Conservation (phyloP, 495 filamentous ascomycete species). For the Lasiosphaeria miniovina region DNA sequence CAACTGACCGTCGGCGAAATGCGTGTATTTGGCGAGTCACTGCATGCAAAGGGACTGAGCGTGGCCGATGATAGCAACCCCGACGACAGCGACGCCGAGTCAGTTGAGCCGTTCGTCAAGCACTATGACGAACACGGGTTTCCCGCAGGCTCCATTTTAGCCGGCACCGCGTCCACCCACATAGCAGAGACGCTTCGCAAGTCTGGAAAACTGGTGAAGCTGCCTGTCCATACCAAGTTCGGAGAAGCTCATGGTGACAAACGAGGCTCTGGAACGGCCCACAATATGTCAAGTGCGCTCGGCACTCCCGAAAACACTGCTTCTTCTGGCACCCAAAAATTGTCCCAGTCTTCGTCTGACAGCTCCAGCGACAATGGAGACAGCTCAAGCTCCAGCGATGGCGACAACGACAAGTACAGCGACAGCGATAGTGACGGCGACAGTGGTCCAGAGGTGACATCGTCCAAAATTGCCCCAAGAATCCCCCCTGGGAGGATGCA, state of each 20-base stretch:
- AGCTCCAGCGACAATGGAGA: slow-evolving; percentile 7
- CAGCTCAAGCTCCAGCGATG: not conserved
- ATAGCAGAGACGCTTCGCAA: slow-evolving; percentile 34
- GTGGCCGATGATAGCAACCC: slow-evolving; percentile 14
- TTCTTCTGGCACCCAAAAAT: slow-evolving; percentile 1
- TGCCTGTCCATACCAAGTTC: slow-evolving; percentile 33
- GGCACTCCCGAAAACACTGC: not conserved
- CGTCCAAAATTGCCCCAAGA: slow-evolving; percentile 3
- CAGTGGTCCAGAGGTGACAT: slow-evolving; percentile 16
- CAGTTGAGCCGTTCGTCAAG: slow-evolving; percentile 30
- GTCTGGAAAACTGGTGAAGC: slow-evolving; percentile 27
- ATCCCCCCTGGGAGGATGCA: not conserved
- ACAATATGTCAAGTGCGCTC: not conserved
- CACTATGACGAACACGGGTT: slow-evolving; percentile 49
- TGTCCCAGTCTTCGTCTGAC: slow-evolving; percentile 17
- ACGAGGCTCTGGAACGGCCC: not conserved
- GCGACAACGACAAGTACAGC: slow-evolving; percentile 14
- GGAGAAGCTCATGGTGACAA: slow-evolving; percentile 15
- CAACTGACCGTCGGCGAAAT: slow-evolving; percentile 13
- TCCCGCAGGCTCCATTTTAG: slow-evolving; percentile 48
- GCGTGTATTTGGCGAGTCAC: slow-evolving; percentile 7
- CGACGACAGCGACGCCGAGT: slow-evolving; percentile 29
- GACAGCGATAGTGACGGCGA: slow-evolving; percentile 17
- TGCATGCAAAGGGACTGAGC: slow-evolving; percentile 1
- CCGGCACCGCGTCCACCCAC: slow-evolving; percentile 36